A percentile compares a stretch with the other conserved stretches of the same genome.
phyloP scores from a whole-genome alignment of 768 basidiomycete species.

The Saitozyma podzolica region DNA sequence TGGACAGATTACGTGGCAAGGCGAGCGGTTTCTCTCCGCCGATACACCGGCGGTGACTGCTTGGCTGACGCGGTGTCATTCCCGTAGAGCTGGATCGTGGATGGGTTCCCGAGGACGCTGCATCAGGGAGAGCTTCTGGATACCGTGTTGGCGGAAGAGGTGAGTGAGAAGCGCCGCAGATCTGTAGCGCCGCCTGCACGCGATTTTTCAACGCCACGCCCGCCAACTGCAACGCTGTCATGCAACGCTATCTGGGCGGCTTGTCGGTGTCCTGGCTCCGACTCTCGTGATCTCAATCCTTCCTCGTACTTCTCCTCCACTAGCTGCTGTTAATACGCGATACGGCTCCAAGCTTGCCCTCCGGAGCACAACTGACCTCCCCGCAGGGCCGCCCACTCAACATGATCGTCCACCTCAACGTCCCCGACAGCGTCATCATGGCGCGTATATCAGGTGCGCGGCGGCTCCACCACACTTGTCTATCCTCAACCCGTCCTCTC shows the following conservation, averaged over 20 bases:
- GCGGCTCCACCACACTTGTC: not conserved
- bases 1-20: conserved; percentile 49
- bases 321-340: not conserved
- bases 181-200: not conserved
- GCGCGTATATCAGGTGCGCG: conserved; percentile 49
- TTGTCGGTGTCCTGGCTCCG: no score
- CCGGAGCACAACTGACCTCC: not conserved
- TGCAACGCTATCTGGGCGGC: no score
- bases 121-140: conserved; percentile 52
- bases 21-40: conserved; percentile 11
- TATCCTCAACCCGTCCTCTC: not conserved
- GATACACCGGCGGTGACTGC: no score
- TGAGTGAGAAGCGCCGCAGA: conserved; percentile 1
- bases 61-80: not conserved
- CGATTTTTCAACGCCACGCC: no score
- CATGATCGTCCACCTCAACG: conserved; percentile 53
- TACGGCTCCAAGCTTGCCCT: not conserved
- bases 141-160: conserved; percentile 42
- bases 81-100: conserved; percentile 53
- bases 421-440: conserved; percentile 52
- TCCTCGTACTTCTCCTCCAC: no score
- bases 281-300: no score
- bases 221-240: no score
- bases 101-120: conserved; percentile 53
- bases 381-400: conserved; percentile 51